These are phyloP conservation scores for Hypericum perforatum DNA, from an alignment of 345 rosid genomes.

Conservation along the genomic window DNA sequence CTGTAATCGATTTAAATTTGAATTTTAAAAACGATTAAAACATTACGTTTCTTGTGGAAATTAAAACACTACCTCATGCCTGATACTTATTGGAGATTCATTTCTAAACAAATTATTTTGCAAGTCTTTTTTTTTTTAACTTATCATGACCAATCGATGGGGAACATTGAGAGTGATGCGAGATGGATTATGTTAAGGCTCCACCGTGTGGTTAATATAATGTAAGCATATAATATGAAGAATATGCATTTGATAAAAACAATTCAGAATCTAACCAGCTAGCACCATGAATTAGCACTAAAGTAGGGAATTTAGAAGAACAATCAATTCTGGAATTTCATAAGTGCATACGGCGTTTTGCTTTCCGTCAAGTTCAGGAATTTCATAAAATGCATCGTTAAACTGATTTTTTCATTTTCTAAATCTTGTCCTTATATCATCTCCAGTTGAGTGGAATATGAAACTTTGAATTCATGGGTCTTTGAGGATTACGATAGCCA, in stretches of 20 bases:
- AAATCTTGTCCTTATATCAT: not conserved
- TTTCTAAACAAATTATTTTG: too few species aligned
- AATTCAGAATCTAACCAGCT: constrained; percentile 16
- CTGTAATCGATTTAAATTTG: too few species aligned
- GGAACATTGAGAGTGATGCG: too few species aligned
- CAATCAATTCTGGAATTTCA: constrained; percentile 10
- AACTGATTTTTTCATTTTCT: constrained; percentile 12
- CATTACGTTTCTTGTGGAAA: too few species aligned
- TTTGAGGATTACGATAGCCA: not conserved
- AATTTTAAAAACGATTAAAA: too few species aligned
- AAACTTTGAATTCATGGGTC: constrained; percentile 14
- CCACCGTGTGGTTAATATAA: too few species aligned
- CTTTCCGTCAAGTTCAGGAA: constrained; percentile 43
- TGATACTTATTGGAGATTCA: too few species aligned
- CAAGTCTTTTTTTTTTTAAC: too few species aligned
- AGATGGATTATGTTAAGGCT: too few species aligned
- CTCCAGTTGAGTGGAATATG: constrained; percentile 12
- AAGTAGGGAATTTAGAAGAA: constrained; percentile 22
- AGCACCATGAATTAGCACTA: constrained; percentile 22
- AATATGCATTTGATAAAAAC: not conserved
- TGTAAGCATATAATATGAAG: too few species aligned
- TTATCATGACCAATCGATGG: too few species aligned
- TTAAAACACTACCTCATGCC: too few species aligned
- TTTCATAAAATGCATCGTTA: constrained; percentile 31
- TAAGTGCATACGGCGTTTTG: not conserved